Evolutionary conservation across 164 flowering plant genomes (phyloP).

Genomic region (Amborella trichopoda): DNA sequence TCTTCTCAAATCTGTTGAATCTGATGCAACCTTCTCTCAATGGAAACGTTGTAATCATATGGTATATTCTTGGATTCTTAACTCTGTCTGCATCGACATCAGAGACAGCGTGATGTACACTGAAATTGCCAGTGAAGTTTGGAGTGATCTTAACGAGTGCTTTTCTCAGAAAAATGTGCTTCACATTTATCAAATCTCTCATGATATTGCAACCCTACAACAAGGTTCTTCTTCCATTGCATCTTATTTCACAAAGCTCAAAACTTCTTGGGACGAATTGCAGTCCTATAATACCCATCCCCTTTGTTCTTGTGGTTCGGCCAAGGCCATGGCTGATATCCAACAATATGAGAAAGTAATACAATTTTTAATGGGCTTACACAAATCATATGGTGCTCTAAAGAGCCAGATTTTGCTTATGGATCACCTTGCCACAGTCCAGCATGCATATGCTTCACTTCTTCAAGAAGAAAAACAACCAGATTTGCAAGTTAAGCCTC

Average conservation of each 20-base stretch:
- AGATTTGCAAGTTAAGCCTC: too few species aligned
- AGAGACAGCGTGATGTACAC: background rate
- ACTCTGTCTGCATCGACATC: slow-evolving; percentile 1
- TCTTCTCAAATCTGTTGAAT: background rate
- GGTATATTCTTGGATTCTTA: slow-evolving; percentile 1
- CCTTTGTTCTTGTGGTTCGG: background rate
- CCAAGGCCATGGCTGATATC: background rate
- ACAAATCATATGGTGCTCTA: background rate
- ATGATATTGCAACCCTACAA: background rate
- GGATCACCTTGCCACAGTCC: too few species aligned
- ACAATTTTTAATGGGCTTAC: background rate
- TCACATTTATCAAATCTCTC: slow-evolving; percentile 1
- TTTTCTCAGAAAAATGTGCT: background rate
- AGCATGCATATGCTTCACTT: too few species aligned
- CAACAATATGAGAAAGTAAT: background rate
- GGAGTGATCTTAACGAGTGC: background rate
- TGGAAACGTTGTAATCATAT: background rate
- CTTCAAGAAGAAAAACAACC: too few species aligned
- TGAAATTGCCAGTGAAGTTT: background rate
- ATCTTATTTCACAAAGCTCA: slow-evolving; percentile 1
- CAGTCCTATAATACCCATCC: background rate
- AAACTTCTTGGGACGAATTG: slow-evolving; percentile 1
- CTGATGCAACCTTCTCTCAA: background rate
- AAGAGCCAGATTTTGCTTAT: background rate
- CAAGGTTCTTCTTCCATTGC: background rate